Evolutionary conservation across 2,329 filamentous ascomycete genomes (phyloP), one percentile per base, ranked within the genome.

Genomic region (Cyclaneusma minus): DNA sequence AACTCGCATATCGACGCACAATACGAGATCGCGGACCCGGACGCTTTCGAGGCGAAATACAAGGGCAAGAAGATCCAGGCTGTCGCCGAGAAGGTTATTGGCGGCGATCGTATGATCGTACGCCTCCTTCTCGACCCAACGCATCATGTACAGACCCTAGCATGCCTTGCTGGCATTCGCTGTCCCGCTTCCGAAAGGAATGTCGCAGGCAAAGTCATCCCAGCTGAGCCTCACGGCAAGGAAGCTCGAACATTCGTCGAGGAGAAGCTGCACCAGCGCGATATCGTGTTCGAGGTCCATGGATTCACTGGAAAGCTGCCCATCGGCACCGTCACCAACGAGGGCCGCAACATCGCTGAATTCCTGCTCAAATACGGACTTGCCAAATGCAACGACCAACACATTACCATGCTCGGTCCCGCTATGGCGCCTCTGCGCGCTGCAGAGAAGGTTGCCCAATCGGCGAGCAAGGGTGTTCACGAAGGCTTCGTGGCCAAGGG

Each of bases 341-440:
- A 85, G 15, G 71, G 76, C 33, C 89, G 89, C 35, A 93, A 84
- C 53, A 92, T 98, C 49, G 83, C 85, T 35, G 82, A 81, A 38
- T 91, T 92, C 51, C 54, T 98, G 22, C 70, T 98, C 22, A 73
- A 87, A 42, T 81, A 84, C 28, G 89, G 89, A 41, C 63, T 95
- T 29, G 89, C 87, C 21, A 70, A 83, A 44, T 95, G 87, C 59
- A 84, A 85, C 37, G 89, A 98, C 52, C 85, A 89, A 54, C 89
- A 98, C 58, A 92, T 87, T 1, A 91, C 84, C 20, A 64, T 94
- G 56, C 68, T 98, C 7, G 89, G 89, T 22, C 60, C 70, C 25
- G 81, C 87, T 42, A 98, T 98, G 89, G 74, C 77, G 21, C 52
- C 67, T 31, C 69, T 95, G 30, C 73, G 89, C 35, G 70, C 80